Percentiles rank a stretch among this genome's conserved stretches.
Conservation (phyloP, 2,329 filamentous ascomycete species). For the Alternaria metachromatica region DNA sequence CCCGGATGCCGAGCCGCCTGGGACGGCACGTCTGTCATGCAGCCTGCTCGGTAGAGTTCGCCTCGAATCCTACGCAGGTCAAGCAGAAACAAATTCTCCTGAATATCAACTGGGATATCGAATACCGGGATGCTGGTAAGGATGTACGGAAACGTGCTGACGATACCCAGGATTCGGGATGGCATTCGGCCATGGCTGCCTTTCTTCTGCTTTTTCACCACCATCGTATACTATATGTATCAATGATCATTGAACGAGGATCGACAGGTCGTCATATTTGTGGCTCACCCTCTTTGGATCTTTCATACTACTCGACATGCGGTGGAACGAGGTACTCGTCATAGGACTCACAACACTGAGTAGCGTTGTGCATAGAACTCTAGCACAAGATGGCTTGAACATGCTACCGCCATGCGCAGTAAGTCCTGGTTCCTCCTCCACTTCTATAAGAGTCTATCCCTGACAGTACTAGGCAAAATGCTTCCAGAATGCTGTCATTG, state of each 20-base stretch:
- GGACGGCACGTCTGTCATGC: background rate
- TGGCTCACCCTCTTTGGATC: background rate
- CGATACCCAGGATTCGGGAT: background rate
- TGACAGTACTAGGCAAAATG: slow-evolving; percentile 2
- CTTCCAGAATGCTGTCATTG: background rate
- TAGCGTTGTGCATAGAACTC: background rate
- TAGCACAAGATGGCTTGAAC: background rate
- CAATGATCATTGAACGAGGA: background rate
- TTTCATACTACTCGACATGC: background rate
- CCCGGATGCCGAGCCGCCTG: background rate
- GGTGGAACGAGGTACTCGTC: background rate
- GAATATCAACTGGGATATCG: background rate
- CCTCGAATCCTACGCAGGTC: background rate
- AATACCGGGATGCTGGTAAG: background rate
- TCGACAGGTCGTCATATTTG: background rate
- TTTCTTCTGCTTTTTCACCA: background rate
- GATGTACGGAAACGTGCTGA: background rate
- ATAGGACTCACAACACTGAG: background rate
- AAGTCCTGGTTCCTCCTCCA: background rate
- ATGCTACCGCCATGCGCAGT: slow-evolving; percentile 5
- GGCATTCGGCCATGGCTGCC: background rate
- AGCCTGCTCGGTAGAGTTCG: background rate
- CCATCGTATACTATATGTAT: background rate
- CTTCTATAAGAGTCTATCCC: background rate
- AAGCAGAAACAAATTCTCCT: background rate